A percentile compares a stretch with the other conserved stretches of the same genome.
These are phyloP conservation scores for Colletotrichum viniferum DNA, from an alignment of 2,329 filamentous ascomycete species.

Conservation along the genomic window DNA sequence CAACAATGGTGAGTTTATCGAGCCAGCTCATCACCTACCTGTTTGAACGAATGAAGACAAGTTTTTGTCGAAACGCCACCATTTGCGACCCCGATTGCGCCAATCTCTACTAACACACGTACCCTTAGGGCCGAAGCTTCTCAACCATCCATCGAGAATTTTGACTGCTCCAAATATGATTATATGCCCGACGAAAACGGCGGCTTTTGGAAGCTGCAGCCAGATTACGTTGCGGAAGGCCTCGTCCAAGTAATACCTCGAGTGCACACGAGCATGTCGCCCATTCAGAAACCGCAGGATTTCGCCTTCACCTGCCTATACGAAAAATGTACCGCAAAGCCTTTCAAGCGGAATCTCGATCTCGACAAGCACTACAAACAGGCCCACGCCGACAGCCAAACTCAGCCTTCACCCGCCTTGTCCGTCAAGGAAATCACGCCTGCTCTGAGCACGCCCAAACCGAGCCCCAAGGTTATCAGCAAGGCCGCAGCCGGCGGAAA, in stretches of 20 bases:
- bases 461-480: constrained; percentile 14
- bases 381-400: constrained; percentile 41
- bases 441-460: constrained; percentile 12
- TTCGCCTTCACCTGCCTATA: constrained; percentile 36
- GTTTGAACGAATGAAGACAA: neutral
- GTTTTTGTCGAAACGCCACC: neutral
- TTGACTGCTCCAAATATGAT: constrained; percentile 23
- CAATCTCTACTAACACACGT: neutral
- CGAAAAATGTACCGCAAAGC: constrained; percentile 45
- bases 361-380: constrained; percentile 57
- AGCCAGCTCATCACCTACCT: neutral
- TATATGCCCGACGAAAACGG: constrained; percentile 21
- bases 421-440: constrained; percentile 18
- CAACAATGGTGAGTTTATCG: neutral
- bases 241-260: constrained; percentile 15
- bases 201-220: constrained; percentile 23
- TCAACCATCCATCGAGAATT: constrained; percentile 2
- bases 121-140: constrained; percentile 8
- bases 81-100: neutral
- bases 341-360: constrained; percentile 58
- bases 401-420: constrained; percentile 11
- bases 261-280: constrained; percentile 13
- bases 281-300: constrained; percentile 12
- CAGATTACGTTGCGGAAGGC: constrained; percentile 7
- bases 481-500: neutral